phyloP scores from a whole-genome alignment of 1,284 basidiomycete genomes.

The Phellopilus nigrolimitatus region DNA sequence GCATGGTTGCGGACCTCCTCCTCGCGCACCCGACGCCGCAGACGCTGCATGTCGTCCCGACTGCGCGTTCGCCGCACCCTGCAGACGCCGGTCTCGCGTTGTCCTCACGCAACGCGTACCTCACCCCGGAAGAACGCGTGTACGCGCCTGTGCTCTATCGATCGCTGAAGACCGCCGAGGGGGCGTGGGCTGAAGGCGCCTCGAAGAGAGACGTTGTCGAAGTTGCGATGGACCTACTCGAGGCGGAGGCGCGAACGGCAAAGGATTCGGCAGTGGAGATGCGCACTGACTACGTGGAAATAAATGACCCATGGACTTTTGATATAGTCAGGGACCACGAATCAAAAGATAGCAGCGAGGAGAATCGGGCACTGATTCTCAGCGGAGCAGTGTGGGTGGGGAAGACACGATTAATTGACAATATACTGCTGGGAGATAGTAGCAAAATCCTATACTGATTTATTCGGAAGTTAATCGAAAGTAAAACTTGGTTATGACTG shows the following conservation, averaged over 20 bases:
- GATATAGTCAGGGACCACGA: slow-evolving; percentile 43
- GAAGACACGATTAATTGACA: slow-evolving; percentile 93
- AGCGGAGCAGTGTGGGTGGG: too few relatives aligned
- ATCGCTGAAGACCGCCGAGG: slow-evolving; percentile 51
- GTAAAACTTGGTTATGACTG: too few relatives aligned
- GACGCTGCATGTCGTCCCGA: too few relatives aligned
- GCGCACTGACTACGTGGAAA: slow-evolving; percentile 80
- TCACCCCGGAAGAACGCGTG: too few relatives aligned
- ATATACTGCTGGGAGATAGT: slow-evolving; percentile 68
- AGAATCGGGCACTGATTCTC: slow-evolving; percentile 51
- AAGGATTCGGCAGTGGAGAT: slow-evolving; percentile 47
- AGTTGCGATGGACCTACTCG: slow-evolving; percentile 39
- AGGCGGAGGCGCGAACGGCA: slow-evolving; percentile 28
- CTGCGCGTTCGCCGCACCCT: too few relatives aligned
- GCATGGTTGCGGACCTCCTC: too few relatives aligned
- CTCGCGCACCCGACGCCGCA: too few relatives aligned
- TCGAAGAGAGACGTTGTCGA: slow-evolving; percentile 52
- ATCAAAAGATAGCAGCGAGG: slow-evolving; percentile 23
- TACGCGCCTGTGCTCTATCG: too few relatives aligned
- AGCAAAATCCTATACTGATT: slow-evolving; percentile 23
- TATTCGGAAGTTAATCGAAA: too few relatives aligned
- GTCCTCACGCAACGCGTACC: too few relatives aligned
- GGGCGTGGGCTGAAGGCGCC: slow-evolving; percentile 46
- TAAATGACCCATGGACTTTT: slow-evolving; percentile 82
- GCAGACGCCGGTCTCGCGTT: too few relatives aligned